Conservation (phyloP, 495 filamentous ascomycete species). For the Cenococcum geophilum region DNA sequence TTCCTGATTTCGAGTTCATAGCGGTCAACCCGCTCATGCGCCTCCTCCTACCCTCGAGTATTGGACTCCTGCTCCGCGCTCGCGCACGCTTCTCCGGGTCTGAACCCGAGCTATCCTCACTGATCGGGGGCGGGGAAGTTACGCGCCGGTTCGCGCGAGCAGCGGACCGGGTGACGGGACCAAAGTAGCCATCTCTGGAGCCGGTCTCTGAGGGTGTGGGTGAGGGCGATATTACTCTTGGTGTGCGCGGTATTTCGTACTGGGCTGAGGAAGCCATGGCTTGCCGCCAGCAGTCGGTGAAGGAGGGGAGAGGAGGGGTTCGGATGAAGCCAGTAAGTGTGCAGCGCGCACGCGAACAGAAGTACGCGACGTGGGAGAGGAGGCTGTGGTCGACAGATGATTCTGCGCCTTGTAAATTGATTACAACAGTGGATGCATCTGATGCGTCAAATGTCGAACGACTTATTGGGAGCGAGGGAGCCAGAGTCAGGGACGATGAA, state of each 20-base stretch:
- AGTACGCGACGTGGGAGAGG: constrained; percentile 16
- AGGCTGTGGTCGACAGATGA: constrained; percentile 14
- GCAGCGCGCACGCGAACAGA: constrained; percentile 20
- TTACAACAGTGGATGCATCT: constrained; percentile 8
- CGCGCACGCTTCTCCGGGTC: constrained; percentile 37
- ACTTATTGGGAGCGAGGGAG: constrained; percentile 14
- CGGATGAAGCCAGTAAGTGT: constrained; percentile 30
- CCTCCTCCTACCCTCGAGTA: constrained; percentile 29
- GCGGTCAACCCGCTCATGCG: constrained; percentile 29
- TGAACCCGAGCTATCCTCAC: constrained; percentile 28
- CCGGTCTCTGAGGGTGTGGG: constrained; percentile 41
- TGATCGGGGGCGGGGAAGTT: constrained; percentile 30
- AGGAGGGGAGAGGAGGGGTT: constrained; percentile 24
- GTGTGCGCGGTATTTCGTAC: constrained; percentile 39
- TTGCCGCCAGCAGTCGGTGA: constrained; percentile 26
- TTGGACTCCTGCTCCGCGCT: constrained; percentile 33
- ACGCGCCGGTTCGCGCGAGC: constrained; percentile 25
- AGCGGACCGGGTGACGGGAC: constrained; percentile 35
- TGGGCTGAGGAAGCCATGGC: constrained; percentile 35
- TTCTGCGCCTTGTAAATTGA: neutral
- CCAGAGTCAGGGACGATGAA: constrained; percentile 19
- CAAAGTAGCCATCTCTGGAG: constrained; percentile 40
- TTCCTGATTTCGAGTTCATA: constrained; percentile 23
- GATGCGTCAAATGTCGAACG: neutral
- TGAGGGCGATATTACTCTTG: constrained; percentile 43